These are phyloP conservation scores for Bipolaris victoriae DNA, from an alignment of 2,329 filamentous ascomycete species.

Conservation along the genomic window DNA sequence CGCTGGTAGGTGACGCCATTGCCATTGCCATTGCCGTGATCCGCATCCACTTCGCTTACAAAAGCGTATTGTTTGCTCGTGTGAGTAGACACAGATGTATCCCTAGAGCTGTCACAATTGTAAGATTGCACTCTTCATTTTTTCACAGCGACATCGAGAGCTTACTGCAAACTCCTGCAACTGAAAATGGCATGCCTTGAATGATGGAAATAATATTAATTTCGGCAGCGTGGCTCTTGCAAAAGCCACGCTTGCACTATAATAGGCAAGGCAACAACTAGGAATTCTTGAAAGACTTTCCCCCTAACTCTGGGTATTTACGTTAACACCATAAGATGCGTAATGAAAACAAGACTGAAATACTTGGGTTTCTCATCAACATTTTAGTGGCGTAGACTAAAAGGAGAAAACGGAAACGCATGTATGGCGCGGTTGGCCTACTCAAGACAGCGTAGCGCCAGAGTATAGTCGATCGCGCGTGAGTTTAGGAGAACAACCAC, in stretches of 20 bases:
- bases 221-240: neutral
- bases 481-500: neutral
- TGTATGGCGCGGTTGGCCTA: neutral
- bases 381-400: neutral
- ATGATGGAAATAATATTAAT: neutral
- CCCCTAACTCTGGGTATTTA: neutral
- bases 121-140: neutral
- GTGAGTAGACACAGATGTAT: neutral
- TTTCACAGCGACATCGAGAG: neutral
- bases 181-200: neutral
- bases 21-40: neutral
- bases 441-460: neutral
- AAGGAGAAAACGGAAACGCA: neutral
- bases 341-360: neutral
- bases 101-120: neutral
- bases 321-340: neutral
- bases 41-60: neutral
- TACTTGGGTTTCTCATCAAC: neutral
- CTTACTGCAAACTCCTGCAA: neutral
- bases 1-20: constrained; percentile 8
- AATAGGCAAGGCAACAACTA: neutral
- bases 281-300: neutral
- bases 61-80: neutral
- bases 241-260: neutral
- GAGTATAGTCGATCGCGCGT: neutral